Evolutionary conservation across 2,329 filamentous ascomycete species (phyloP).

Genomic region (Botrytis fragariae): DNA sequence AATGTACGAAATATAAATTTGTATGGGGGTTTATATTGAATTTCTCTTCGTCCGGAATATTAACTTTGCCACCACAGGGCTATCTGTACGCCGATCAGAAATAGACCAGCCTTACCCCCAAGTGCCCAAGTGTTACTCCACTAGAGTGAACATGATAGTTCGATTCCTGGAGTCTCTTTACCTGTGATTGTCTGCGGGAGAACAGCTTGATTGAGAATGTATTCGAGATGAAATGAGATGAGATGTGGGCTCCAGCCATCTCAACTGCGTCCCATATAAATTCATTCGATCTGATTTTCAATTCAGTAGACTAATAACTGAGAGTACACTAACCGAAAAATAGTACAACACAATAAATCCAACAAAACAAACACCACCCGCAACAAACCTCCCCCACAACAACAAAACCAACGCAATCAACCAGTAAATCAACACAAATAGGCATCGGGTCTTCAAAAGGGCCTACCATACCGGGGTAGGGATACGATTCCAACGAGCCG

Average conservation of each 20-base stretch:
- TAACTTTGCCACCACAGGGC: too few relatives aligned
- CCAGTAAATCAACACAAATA: not conserved
- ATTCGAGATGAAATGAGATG: not conserved
- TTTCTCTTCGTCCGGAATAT: too few relatives aligned
- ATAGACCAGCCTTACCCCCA: not conserved
- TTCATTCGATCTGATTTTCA: not conserved
- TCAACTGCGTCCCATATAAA: not conserved
- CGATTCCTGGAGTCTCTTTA: not conserved
- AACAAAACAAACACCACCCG: not conserved
- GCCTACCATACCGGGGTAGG: too few relatives aligned
- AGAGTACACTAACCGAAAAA: not conserved
- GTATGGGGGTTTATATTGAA: too few relatives aligned
- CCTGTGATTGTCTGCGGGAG: too few relatives aligned
- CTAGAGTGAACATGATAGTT: not conserved
- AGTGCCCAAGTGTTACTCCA: not conserved
- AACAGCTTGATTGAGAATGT: accelerated
- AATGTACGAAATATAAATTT: too few relatives aligned
- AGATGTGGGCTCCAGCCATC: not conserved
- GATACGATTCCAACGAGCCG: not conserved
- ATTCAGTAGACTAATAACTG: not conserved
- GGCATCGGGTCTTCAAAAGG: not conserved
- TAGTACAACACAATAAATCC: not conserved
- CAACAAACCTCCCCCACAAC: not conserved
- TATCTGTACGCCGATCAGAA: not conserved
- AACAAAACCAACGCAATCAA: not conserved